Percentiles rank a stretch among this genome's conserved stretches.
Conservation (phyloP, 768 basidiomycete species). For the Boletus reticulatus region DNA sequence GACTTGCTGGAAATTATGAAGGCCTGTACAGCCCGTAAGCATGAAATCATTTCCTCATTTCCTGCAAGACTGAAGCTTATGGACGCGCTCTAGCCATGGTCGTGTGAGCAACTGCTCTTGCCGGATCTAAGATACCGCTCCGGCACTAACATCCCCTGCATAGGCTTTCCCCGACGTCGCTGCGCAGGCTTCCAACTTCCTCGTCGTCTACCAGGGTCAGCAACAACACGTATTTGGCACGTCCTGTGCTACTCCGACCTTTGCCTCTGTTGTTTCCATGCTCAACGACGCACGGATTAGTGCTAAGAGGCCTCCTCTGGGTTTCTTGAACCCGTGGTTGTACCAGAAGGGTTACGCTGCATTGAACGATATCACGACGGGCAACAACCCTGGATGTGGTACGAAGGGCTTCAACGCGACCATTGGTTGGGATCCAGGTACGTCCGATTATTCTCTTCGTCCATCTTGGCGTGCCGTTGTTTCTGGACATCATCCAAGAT, state of each 20-base stretch:
- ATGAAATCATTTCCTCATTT: neutral
- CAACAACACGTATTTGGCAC: slow-evolving; percentile 46
- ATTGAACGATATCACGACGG: slow-evolving; percentile 59
- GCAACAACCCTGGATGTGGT: slow-evolving; percentile 59
- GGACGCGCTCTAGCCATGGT: slow-evolving; percentile 38
- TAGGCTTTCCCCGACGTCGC: slow-evolving; percentile 65
- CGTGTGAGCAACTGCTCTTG: slow-evolving; percentile 40
- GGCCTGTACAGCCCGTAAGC: slow-evolving; percentile 61
- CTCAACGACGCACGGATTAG: slow-evolving; percentile 61
- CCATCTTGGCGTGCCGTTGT: too few species aligned
- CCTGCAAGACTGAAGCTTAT: neutral
- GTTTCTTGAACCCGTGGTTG: slow-evolving; percentile 65
- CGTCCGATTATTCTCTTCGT: slow-evolving; percentile 10
- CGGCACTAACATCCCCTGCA: too few species aligned
- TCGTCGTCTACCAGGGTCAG: slow-evolving; percentile 43
- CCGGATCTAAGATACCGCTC: too few species aligned
- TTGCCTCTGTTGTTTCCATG: slow-evolving; percentile 61
- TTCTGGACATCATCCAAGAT: too few species aligned
- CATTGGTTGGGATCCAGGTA: slow-evolving; percentile 61
- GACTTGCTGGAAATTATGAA: slow-evolving; percentile 47
- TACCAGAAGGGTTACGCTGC: slow-evolving; percentile 36
- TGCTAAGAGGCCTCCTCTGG: slow-evolving; percentile 43
- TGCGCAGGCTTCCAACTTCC: slow-evolving; percentile 52
- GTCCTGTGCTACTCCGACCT: slow-evolving; percentile 61
- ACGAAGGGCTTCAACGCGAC: slow-evolving; percentile 63